phyloP scores from a whole-genome alignment of 768 basidiomycete species.

The Ramaria sp. region DNA sequence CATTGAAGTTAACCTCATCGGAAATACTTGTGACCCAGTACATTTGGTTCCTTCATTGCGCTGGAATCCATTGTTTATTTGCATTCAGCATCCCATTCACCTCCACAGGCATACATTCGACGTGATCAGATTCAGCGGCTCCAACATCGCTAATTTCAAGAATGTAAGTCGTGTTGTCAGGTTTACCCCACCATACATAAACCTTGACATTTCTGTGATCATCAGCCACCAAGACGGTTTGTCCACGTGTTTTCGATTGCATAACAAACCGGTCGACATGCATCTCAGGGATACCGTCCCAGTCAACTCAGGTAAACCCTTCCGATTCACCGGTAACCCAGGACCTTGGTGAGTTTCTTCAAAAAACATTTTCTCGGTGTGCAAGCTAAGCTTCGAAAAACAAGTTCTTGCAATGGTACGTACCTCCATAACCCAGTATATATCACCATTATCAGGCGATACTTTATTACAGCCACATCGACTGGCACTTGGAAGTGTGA shows the following conservation, averaged over 20 bases:
- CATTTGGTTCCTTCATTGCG: no score
- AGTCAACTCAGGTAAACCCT: constrained; percentile 15
- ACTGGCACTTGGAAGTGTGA: constrained; percentile 10
- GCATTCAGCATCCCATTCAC: neutral
- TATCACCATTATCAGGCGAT: neutral
- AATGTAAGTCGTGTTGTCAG: constrained; percentile 12
- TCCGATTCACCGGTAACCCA: constrained; percentile 44
- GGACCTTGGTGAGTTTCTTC: constrained; percentile 35
- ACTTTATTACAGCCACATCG: constrained; percentile 11
- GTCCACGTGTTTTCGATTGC: constrained; percentile 16
- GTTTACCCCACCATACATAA: neutral
- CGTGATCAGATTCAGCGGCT: constrained; percentile 25
- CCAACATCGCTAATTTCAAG: constrained; percentile 22
- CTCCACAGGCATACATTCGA: constrained; percentile 25
- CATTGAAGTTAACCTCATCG: neutral
- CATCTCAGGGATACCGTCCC: neutral
- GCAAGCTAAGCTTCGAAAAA: neutral
- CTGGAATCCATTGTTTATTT: neutral
- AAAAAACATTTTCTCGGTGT: no score
- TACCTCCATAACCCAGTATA: neutral
- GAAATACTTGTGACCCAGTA: no score
- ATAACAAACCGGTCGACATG: neutral
- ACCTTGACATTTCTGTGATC: neutral
- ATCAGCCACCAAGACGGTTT: constrained; percentile 14
- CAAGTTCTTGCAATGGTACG: constrained; percentile 22